Base-by-base conservation (phyloP, 78 protist species). In the Dictyostelium purpureum region DNA sequence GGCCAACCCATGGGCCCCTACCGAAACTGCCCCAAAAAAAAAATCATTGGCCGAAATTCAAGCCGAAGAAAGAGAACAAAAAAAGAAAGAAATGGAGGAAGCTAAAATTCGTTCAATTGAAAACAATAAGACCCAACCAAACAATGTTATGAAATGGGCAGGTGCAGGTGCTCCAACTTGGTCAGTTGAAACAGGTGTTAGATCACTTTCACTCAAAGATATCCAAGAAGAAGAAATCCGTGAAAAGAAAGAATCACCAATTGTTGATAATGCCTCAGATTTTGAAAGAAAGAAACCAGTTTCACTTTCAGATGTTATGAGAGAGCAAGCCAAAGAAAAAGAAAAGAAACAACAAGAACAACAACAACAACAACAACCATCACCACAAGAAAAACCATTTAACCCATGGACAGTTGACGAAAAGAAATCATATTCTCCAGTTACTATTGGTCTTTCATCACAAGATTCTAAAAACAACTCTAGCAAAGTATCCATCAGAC, bases 251-350 rank as follows among this genome's bases (percentile, higher is more conserved):
- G 47, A 47, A 47, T 28, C 54, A 35, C 31, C 42, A n/a, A 51
- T 51, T 9, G 81, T 51, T 52, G 37, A 21, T 35, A 51, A 45
- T 10, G 47, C 66, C 16, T 47, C 81, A 10, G 59, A 73, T 26
- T 10, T 18, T 10, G 52, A 42, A 35, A 73, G 59, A 73, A 73
- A 73, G 79, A 73, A 75, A 35, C 78, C 78, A 71, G 47, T 75
- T 14, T 75, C 81, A 35, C 18, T 75, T n/a, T 75, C 81, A 33
- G 81, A 75, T 10, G 82, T 85, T 18, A 85, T 85, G 92, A 85
- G 65, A 57, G 92, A 85, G 45, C 92, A 85, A 59, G 63, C 80
- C 21, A 77, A 77, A 71, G 92, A 85, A 61, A 85, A 85, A 47
- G 71, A 63, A 70, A 73, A 26, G 24, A 28, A 45, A 43, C 77